Conservation (phyloP, 805 yeast genomes). For the Candida manassasensis region DNA sequence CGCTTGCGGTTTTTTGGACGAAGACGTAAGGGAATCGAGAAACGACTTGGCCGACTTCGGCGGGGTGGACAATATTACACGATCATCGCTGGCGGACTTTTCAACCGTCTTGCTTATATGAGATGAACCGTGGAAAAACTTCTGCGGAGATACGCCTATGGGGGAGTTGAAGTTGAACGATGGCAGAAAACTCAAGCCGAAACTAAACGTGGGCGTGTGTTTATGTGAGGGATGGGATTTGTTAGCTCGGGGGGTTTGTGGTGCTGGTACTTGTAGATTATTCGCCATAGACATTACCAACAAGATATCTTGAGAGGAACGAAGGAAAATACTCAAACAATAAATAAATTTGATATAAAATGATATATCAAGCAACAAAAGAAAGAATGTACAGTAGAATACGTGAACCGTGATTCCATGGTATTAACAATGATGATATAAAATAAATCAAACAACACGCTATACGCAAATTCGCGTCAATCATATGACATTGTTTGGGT, state of each 20-base stretch:
- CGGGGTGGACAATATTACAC: background rate
- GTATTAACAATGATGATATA: no score
- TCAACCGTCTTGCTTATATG: slow-evolving; percentile 14
- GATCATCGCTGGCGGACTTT: background rate
- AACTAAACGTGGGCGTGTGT: slow-evolving; percentile 31
- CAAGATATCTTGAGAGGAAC: no score
- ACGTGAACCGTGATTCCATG: no score
- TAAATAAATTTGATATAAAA: no score
- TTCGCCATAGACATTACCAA: no score
- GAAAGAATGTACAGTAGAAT: no score
- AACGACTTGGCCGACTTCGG: slow-evolving; percentile 5
- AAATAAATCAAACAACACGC: no score
- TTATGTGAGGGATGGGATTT: background rate
- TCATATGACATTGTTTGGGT: no score
- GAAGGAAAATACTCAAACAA: no score
- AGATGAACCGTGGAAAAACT: slow-evolving; percentile 24
- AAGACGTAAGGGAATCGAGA: slow-evolving; percentile 1
- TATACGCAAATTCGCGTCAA: no score
- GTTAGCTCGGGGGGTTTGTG: slow-evolving; percentile 9
- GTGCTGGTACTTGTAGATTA: slow-evolving; percentile 7
- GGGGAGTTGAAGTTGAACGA: slow-evolving; percentile 39
- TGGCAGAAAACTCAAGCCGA: slow-evolving; percentile 40
- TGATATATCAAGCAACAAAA: no score
- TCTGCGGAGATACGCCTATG: slow-evolving; percentile 31
- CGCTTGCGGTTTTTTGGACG: background rate